Conservation (phyloP, 2,329 filamentous ascomycete genomes). For the Penicillium occitanis region DNA sequence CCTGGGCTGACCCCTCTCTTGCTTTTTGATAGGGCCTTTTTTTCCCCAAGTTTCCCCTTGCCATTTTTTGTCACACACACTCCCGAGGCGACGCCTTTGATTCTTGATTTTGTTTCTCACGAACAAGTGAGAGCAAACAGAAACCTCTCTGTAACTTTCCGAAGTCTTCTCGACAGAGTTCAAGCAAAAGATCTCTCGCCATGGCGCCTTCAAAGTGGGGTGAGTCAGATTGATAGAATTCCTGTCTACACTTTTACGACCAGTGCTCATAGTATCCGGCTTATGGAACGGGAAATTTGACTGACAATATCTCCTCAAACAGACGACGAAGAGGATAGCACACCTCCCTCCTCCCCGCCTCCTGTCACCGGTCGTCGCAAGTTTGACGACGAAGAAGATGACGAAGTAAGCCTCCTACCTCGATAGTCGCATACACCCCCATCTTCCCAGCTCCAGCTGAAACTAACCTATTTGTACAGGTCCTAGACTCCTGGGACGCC, state of each 20-base stretch:
- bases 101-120: background rate
- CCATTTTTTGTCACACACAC: slow-evolving; percentile 1
- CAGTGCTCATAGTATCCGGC: background rate
- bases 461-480: slow-evolving; percentile 51
- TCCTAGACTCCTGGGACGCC: slow-evolving; percentile 95
- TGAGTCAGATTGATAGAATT: slow-evolving; percentile 34
- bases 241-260: background rate
- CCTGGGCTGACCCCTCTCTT: slow-evolving; percentile 15
- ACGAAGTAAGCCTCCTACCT: slow-evolving; percentile 51
- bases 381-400: slow-evolving; percentile 87
- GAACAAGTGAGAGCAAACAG: background rate
- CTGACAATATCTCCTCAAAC: slow-evolving; percentile 13
- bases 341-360: slow-evolving; percentile 46
- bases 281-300: background rate
- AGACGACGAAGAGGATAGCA: slow-evolving; percentile 53
- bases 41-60: slow-evolving; percentile 1
- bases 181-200: slow-evolving; percentile 22
- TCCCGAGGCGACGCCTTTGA: background rate
- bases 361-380: slow-evolving; percentile 59
- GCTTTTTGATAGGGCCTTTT: slow-evolving; percentile 15
- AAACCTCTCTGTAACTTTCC: background rate
- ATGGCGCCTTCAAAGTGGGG: slow-evolving; percentile 54
- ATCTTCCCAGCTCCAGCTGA: background rate
- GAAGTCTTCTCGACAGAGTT: background rate
- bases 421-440: background rate